Conservation (phyloP, 1,139 yeast species). For the Blastobotrys persicus region DNA sequence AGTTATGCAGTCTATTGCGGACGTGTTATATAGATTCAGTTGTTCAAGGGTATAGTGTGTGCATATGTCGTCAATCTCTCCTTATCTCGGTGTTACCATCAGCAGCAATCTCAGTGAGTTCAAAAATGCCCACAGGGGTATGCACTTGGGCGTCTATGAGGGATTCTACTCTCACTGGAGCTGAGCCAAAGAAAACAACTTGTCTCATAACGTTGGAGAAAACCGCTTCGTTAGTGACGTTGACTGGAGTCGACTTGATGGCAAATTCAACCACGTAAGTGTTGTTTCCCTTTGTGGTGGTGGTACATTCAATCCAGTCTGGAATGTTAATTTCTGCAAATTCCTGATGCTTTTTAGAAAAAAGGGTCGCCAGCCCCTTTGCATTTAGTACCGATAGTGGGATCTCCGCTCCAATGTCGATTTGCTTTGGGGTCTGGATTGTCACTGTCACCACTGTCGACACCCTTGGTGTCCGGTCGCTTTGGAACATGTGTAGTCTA, state of each 20-base stretch:
- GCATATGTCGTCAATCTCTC: neutral
- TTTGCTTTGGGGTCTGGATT: slow-evolving; percentile 23
- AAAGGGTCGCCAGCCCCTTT: slow-evolving; percentile 34
- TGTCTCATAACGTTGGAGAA: slow-evolving; percentile 32
- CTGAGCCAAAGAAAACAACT: slow-evolving; percentile 31
- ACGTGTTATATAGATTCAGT: too few relatives aligned
- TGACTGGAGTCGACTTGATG: slow-evolving; percentile 33
- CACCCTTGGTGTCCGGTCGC: slow-evolving; percentile 24
- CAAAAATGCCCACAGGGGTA: slow-evolving; percentile 43
- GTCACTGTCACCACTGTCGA: slow-evolving; percentile 28
- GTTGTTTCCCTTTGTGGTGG: slow-evolving; percentile 23
- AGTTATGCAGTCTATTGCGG: too few relatives aligned
- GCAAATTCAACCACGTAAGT: slow-evolving; percentile 29
- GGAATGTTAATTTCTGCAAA: slow-evolving; percentile 34
- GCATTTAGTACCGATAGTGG: slow-evolving; percentile 23
- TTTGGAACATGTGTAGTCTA: slow-evolving; percentile 23
- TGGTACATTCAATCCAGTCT: slow-evolving; percentile 38
- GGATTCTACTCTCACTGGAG: slow-evolving; percentile 33
- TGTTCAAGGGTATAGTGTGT: too few relatives aligned
- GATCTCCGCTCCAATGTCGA: slow-evolving; percentile 21
- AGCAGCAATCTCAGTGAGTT: slow-evolving; percentile 32
- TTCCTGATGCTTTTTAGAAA: slow-evolving; percentile 23
- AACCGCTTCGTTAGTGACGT: slow-evolving; percentile 32
- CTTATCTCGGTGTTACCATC: slow-evolving; percentile 20
- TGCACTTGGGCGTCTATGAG: slow-evolving; percentile 38